These are phyloP conservation scores for Yamadazyma nakazawae DNA, from an alignment of 805 yeast genomes.

Conservation along the genomic window DNA sequence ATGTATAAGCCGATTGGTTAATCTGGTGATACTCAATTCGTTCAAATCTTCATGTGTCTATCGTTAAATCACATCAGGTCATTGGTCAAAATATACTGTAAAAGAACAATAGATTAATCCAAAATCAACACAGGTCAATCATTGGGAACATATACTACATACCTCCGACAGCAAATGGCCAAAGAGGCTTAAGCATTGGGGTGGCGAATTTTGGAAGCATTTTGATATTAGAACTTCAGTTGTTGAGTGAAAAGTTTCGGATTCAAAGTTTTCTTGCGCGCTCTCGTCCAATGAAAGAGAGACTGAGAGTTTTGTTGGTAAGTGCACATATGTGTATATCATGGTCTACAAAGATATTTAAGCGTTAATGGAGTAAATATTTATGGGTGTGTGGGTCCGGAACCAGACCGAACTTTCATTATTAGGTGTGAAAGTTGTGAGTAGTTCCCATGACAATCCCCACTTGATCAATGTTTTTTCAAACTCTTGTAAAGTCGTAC, in stretches of 20 bases:
- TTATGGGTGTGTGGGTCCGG: conserved; percentile 1
- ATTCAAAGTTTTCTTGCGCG: conserved; percentile 9
- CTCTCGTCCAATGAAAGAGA: conserved; percentile 9
- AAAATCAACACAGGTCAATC: not conserved
- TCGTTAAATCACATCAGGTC: too few relatives aligned
- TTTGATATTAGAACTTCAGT: conserved; percentile 7
- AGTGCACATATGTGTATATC: not conserved
- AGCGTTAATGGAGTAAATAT: not conserved
- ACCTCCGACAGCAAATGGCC: conserved; percentile 91
- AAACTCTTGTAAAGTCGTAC: conserved; percentile 31
- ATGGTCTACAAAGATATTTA: not conserved
- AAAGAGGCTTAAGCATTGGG: conserved; percentile 64
- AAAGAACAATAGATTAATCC: too few relatives aligned
- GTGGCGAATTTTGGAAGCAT: conserved; percentile 46
- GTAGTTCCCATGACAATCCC: conserved; percentile 21
- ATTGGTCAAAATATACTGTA: too few relatives aligned
- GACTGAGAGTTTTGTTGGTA: conserved; percentile 6
- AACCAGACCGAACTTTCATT: conserved; percentile 2
- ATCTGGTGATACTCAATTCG: too few relatives aligned
- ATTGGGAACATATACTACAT: conserved; percentile 27
- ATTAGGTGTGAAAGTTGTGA: conserved; percentile 9
- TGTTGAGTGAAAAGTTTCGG: conserved; percentile 11
- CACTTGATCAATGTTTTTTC: conserved; percentile 19
- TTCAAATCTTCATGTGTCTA: too few relatives aligned
- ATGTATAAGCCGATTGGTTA: too few relatives aligned